Percentiles rank a stretch among this genome's conserved stretches.
Conservation (phyloP, 2,329 filamentous ascomycete species). For the Akanthomyces muscarius region DNA sequence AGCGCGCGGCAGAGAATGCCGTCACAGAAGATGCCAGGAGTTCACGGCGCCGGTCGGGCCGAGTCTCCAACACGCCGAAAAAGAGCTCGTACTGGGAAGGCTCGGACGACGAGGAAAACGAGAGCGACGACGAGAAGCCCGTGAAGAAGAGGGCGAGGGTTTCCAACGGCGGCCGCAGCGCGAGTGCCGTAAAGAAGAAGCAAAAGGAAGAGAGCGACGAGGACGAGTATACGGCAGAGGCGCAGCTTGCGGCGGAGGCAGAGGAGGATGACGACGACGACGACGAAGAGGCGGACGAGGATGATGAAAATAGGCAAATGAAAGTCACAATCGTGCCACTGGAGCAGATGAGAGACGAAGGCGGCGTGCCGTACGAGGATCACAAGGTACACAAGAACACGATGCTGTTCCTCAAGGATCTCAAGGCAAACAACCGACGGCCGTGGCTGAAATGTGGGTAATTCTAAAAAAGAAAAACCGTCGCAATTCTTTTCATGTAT, state of each 20-base stretch:
- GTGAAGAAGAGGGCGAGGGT: conserved; percentile 27
- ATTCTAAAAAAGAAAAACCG: too few relatives aligned
- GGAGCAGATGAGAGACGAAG: conserved; percentile 33
- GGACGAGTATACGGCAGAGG: conserved; percentile 23
- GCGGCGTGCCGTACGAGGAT: conserved; percentile 45
- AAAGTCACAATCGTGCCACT: conserved; percentile 35
- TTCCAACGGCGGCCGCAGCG: conserved; percentile 17
- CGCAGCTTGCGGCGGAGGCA: background rate
- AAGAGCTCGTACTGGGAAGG: conserved; percentile 51
- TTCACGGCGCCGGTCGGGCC: conserved; percentile 44
- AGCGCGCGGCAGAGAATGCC: conserved; percentile 33
- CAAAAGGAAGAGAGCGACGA: conserved; percentile 24
- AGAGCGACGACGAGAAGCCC: conserved; percentile 22
- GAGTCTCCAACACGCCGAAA: conserved; percentile 41
- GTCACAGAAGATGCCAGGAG: conserved; percentile 20
- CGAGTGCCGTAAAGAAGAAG: conserved; percentile 16
- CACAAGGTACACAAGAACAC: conserved; percentile 55
- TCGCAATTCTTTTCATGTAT: background rate
- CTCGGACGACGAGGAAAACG: conserved; percentile 26
- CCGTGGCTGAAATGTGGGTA: conserved; percentile 54
- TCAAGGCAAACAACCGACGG: conserved; percentile 57
- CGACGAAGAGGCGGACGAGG: conserved; percentile 27
- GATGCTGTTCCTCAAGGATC: conserved; percentile 52
- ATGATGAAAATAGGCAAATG: conserved; percentile 35
- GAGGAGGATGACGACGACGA: conserved; percentile 22